Evolutionary conservation across 768 basidiomycete genomes (phyloP), one percentile per base, ranked within the genome.

Genomic region (Boletus patriciae): DNA sequence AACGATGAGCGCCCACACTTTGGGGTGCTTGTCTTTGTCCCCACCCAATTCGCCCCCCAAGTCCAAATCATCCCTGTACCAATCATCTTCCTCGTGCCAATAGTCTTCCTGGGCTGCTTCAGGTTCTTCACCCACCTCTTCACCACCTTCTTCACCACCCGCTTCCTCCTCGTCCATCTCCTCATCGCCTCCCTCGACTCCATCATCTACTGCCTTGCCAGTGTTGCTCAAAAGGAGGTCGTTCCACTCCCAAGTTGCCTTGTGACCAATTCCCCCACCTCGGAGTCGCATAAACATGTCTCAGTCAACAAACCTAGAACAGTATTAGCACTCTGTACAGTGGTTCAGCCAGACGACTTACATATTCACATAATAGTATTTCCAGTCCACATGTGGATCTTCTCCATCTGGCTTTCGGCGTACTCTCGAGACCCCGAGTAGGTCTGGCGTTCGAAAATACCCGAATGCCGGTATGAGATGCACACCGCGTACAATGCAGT

Each of bases 341-440:
- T 25, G 23, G 4, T 33, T 23, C 6, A 25, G 23, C 23, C 12
- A 69, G 37, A 54, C 71, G 10, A 66, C 73, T 53, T 36, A 76
- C 76, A 72, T 66, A 31, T 69, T 72, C 2, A 76, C 63, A 62
- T 75, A 74, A 46, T 62, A 71, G 36, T 59, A 64, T 4, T 51
- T 42, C 66, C 68, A 77, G 45, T 77, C 74, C 0, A 34, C 31
- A 21, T 68, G 25, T 1, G 9, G 15, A 3, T 25, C 25, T 7
- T n/a, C 50, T 11, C 46, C 51, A 11, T 59, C 34, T 0, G 1
- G 4, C 16, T 21, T n/a, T 2, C 25, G 42, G 19, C 37, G 37
- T 4, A 25, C 50, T 42, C 54, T 9, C 16, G 49, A 48, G 2
- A 54, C 58, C 2, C 45, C 36, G 12, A 63, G 59, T 1, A 60